A percentile compares a stretch with the other conserved stretches of the same genome.
phyloP scores from a whole-genome alignment of 139 green algal species.

The Chlamydomonas sp. region DNA sequence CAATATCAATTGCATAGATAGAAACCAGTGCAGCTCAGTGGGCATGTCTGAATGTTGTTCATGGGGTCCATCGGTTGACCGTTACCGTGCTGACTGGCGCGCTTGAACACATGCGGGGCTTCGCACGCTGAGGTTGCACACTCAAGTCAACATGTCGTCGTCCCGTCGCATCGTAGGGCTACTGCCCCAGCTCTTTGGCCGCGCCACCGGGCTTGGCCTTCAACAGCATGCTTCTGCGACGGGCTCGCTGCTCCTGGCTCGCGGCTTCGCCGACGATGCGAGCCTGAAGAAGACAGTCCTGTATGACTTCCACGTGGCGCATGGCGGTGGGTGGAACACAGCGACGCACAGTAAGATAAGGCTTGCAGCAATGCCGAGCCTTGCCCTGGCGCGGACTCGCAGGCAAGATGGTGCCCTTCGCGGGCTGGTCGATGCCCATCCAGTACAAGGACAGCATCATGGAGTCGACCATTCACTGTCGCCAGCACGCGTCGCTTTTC shows the following conservation, averaged over 20 bases:
- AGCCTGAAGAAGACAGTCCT: constrained; percentile 88
- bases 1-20: too few relatives aligned
- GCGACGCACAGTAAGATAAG: neutral
- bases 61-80: too few relatives aligned
- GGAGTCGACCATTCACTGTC: constrained; percentile 91
- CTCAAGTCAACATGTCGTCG: constrained; percentile 2
- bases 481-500: constrained; percentile 90
- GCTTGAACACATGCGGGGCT: too few relatives aligned
- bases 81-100: too few relatives aligned
- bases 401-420: constrained; percentile 98
- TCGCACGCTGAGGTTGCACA: too few relatives aligned
- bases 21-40: too few relatives aligned
- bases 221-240: neutral
- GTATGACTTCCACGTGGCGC: constrained; percentile 91
- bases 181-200: constrained; percentile 10
- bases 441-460: constrained; percentile 99
- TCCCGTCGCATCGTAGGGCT: constrained; percentile 7
- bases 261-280: constrained; percentile 71
- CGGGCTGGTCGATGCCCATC: constrained; percentile 98
- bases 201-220: neutral
- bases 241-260: constrained; percentile 17
- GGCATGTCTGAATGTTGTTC: too few relatives aligned
- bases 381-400: constrained; percentile 1
- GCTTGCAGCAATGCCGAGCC: neutral
- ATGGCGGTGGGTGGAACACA: constrained; percentile 72